phyloP scores from a whole-genome alignment of 306 rosid species.

The Pterocarpus santalinus region DNA sequence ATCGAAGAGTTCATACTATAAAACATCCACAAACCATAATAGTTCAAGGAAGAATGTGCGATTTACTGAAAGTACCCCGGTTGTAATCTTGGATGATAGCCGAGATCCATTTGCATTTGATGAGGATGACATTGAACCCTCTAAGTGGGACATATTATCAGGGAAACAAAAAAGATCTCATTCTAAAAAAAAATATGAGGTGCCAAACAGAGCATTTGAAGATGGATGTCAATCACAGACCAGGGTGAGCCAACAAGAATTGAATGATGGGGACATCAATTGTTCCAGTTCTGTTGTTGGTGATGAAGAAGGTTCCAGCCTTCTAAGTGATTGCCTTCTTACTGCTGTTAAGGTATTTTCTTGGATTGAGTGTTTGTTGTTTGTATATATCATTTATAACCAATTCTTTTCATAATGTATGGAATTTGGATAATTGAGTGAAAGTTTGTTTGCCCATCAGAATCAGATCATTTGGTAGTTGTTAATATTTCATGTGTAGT shows the following conservation, averaged over 20 bases:
- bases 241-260: conserved; percentile 60
- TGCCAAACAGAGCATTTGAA: conserved; percentile 56
- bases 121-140: conserved; percentile 81
- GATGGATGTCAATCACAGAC: conserved; percentile 65
- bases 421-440: conserved; percentile 24
- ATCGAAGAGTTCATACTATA: conserved; percentile 58
- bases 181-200: conserved; percentile 51
- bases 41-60: conserved; percentile 59
- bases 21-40: conserved; percentile 49
- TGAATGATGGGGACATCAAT: conserved; percentile 57
- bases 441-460: conserved; percentile 36
- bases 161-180: conserved; percentile 64
- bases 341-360: conserved; percentile 76
- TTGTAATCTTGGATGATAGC: conserved; percentile 62
- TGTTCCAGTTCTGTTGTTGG: conserved; percentile 56
- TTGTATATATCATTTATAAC: conserved; percentile 13
- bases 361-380: conserved; percentile 27
- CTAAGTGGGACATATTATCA: conserved; percentile 91
- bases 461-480: conserved; percentile 13
- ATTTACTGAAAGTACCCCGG: conserved; percentile 47
- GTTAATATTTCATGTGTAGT: conserved; percentile 10
- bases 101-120: conserved; percentile 98
- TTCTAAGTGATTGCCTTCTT: conserved; percentile 87
- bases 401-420: conserved; percentile 27
- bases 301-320: conserved; percentile 63